Base-by-base conservation (phyloP, 2,329 filamentous ascomycete species). In the Fusarium paranaense region DNA sequence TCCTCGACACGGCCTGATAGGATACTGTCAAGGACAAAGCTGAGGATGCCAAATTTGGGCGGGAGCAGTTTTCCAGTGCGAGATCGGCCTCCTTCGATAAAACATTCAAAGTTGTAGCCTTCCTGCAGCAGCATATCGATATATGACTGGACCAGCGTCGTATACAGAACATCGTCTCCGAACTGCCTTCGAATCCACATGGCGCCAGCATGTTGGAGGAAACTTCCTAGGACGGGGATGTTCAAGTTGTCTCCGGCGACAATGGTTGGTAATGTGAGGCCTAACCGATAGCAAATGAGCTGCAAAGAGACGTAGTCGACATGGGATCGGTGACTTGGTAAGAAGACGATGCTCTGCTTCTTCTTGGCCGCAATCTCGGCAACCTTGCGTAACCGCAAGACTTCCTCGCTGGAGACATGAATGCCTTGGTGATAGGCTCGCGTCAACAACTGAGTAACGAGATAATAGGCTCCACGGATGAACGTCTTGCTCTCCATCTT, bases 181-280 rank as follows among this genome's bases (percentile, higher is more conserved):
- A 99, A 99, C 60, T 94, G 94, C 56, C 97, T 87, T 59, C 97
- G 90, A 79, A 99, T 98, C 90, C 93, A 98, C 94, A 98, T 97
- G 33, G 96, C 96, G 63, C 95, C 95, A n/a, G 95, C 95, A 84
- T 98, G 94, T 80, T 99, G 97, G 67, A 99, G 84, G 80, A 99
- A 99, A 45, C 89, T 90, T 2, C 97, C 97, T 0, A 99, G 90
- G 1, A 97, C 85, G 0, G 97, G 97, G 74, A 99, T 95, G 80
- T 99, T 99, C 60, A 99, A 86, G 79, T 99, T 99, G 79, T 99
- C 97, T 11, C 97, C 97, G 1, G 97, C 94, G 0, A 99, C 95
- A 3, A 99, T 94, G 2, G 96, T 94, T 0, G 97, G 97, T 2
- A 99, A 85, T 0, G 93, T 94, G 20, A 99, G 89, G 2, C 97